Evolutionary conservation across 192 early-diverging fungal species (phyloP).

Genomic region (Gaertneriomyces sp.): DNA sequence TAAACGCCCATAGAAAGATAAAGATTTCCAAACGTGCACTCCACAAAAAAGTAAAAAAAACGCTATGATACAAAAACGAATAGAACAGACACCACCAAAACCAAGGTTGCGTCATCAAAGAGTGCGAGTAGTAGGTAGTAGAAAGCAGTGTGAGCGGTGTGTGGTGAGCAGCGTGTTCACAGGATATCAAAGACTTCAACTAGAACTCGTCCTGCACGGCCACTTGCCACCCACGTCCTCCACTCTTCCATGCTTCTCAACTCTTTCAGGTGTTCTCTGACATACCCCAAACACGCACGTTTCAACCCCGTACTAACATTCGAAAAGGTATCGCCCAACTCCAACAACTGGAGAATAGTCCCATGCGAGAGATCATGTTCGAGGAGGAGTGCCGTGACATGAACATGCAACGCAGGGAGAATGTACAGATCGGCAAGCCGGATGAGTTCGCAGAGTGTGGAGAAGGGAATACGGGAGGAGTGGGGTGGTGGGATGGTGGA

Average conservation of each 20-base stretch:
- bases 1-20: too few species aligned
- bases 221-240: conserved; percentile 23
- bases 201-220: too few species aligned
- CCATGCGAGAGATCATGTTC: conserved; percentile 33
- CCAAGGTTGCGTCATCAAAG: too few species aligned
- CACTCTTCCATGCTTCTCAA: conserved; percentile 26
- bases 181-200: too few species aligned
- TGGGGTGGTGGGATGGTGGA: conserved; percentile 11
- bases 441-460: conserved; percentile 24
- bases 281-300: conserved; percentile 29
- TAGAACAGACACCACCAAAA: too few species aligned
- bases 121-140: too few species aligned
- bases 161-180: too few species aligned
- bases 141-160: too few species aligned
- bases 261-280: conserved; percentile 29
- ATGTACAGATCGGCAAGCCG: conserved; percentile 32
- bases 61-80: too few species aligned
- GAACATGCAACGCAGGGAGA: conserved; percentile 27
- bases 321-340: conserved; percentile 32
- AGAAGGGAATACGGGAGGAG: neutral
- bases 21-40: too few species aligned
- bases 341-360: conserved; percentile 26
- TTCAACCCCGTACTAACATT: conserved; percentile 25
- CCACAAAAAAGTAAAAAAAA: too few species aligned
- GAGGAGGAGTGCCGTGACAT: conserved; percentile 30